These are phyloP conservation scores for Lepidium campestre DNA, from an alignment of 441 rosid genomes.

Conservation along the genomic window DNA sequence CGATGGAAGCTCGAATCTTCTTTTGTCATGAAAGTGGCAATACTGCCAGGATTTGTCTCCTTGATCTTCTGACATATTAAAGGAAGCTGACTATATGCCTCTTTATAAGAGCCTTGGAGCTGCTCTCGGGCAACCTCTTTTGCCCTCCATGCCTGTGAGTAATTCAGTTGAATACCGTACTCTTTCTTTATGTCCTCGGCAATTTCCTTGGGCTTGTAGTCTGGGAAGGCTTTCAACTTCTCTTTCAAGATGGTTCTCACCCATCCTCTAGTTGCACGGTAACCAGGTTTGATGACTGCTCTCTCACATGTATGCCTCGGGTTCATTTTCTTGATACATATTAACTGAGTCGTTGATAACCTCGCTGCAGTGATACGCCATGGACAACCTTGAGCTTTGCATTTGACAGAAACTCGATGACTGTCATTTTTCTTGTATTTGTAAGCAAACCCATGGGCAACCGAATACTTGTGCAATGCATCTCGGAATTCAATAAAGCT, in stretches of 20 bases:
- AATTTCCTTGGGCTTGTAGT: conserved; percentile 68
- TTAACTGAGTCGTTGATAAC: conserved; percentile 56
- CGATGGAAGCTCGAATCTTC: conserved; percentile 71
- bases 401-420: conserved; percentile 70
- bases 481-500: conserved; percentile 73
- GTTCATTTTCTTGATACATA: conserved; percentile 67
- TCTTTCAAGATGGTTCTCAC: conserved; percentile 70
- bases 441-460: conserved; percentile 60
- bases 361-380: conserved; percentile 73
- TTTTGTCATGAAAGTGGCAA: conserved; percentile 55
- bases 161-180: conserved; percentile 62
- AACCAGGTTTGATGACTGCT: conserved; percentile 55
- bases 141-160: conserved; percentile 77
- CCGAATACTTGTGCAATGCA: conserved; percentile 76
- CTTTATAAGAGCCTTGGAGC: conserved; percentile 72
- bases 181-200: conserved; percentile 66
- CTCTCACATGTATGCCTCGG: conserved; percentile 61
- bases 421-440: conserved; percentile 67
- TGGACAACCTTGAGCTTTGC: conserved; percentile 66
- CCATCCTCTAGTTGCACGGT: conserved; percentile 69
- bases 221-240: conserved; percentile 58
- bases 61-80: conserved; percentile 62
- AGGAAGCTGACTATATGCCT: conserved; percentile 64
- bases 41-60: conserved; percentile 79
- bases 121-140: conserved; percentile 74